phyloP scores from a whole-genome alignment of 176 grass and related monocot species.

The Carex myosuroides region DNA sequence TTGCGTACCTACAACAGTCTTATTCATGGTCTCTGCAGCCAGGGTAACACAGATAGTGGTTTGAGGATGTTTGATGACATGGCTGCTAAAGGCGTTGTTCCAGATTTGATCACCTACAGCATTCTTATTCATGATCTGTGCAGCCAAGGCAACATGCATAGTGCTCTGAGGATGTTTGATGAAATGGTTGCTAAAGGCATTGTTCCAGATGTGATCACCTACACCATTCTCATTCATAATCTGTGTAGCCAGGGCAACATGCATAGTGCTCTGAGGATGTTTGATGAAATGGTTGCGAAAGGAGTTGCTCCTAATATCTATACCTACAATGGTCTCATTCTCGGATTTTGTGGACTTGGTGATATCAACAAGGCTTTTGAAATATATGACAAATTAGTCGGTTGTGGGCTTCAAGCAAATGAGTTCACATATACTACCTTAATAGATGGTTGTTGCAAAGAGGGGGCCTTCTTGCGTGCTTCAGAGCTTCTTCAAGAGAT shows the following conservation, averaged over 20 bases:
- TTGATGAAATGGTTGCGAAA: not conserved
- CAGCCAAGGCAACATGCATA: too few relatives aligned
- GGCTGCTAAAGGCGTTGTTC: not conserved
- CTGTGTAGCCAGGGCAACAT: not conserved
- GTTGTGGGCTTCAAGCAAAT: not conserved
- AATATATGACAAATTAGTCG: not conserved
- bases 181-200: too few relatives aligned
- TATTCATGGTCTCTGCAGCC: too few relatives aligned
- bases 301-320: not conserved
- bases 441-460: constrained; percentile 18
- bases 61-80: not conserved
- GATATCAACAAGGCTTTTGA: not conserved
- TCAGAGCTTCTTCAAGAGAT: not conserved
- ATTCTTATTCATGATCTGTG: too few relatives aligned
- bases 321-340: not conserved
- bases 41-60: not conserved
- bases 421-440: not conserved
- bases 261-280: not conserved
- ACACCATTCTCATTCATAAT: too few relatives aligned
- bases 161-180: too few relatives aligned
- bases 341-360: not conserved
- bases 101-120: too few relatives aligned
- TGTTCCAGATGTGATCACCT: too few relatives aligned
- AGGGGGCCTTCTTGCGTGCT: not conserved
- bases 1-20: too few relatives aligned